Evolutionary conservation across 257 asterid genomes (phyloP).

Genomic region (Solanum etuberosum): DNA sequence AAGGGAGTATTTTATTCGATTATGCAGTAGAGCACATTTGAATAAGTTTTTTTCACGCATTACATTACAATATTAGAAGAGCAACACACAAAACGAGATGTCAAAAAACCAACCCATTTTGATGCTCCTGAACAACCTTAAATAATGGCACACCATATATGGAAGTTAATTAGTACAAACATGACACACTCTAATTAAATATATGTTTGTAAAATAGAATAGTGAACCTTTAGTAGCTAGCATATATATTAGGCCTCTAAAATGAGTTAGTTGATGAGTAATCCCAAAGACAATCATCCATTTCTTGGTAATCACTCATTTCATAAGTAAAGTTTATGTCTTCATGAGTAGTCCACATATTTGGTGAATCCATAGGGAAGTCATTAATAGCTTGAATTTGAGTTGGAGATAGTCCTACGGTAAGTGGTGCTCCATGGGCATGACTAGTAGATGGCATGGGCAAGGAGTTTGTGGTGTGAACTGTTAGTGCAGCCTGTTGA

Average conservation of each 20-base stretch:
- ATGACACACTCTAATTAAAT: neutral
- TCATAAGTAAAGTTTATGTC: neutral
- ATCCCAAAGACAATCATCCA: constrained; percentile 13
- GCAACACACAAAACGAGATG: neutral
- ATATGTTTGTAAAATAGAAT: neutral
- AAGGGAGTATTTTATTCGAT: neutral
- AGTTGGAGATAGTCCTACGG: constrained; percentile 16
- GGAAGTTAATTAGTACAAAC: neutral
- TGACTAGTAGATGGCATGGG: neutral
- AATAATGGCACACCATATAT: neutral
- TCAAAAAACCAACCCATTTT: neutral
- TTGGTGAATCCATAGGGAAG: constrained; percentile 28
- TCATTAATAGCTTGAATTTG: constrained; percentile 31
- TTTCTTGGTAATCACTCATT: constrained; percentile 13
- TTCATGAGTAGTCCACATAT: constrained; percentile 3
- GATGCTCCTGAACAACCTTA: neutral
- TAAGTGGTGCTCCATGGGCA: neutral
- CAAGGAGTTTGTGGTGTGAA: neutral
- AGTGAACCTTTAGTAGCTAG: neutral
- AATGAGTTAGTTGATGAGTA: neutral
- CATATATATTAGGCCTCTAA: neutral
- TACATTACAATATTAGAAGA: neutral
- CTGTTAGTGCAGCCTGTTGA: constrained; percentile 14
- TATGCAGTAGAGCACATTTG: neutral
- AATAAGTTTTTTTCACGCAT: neutral